Evolutionary conservation across 345 rosid species (phyloP).

Genomic region (Camelina laxa): DNA sequence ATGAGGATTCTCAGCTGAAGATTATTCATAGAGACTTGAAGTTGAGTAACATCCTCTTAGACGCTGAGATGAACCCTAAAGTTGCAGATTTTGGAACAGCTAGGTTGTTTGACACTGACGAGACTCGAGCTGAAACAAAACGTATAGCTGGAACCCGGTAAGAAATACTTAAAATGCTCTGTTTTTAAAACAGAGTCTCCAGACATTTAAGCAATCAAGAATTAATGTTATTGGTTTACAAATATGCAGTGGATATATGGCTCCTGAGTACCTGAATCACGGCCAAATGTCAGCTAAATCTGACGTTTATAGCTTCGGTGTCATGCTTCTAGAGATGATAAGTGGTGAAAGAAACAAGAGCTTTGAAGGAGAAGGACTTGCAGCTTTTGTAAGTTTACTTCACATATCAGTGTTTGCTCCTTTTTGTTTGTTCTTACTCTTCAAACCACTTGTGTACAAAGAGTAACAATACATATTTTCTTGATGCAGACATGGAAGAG

Average conservation of each 20-base stretch:
- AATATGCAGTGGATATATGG: slow-evolving; percentile 56
- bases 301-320: slow-evolving; percentile 56
- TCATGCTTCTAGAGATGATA: slow-evolving; percentile 44
- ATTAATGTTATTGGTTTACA: background rate
- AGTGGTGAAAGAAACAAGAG: slow-evolving; percentile 34
- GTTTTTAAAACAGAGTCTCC: background rate
- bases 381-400: slow-evolving; percentile 35
- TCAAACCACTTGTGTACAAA: background rate
- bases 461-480: background rate
- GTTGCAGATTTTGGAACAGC: slow-evolving; percentile 51
- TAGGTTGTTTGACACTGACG: slow-evolving; percentile 35
- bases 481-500: slow-evolving; percentile 53
- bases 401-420: slow-evolving; percentile 12
- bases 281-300: slow-evolving; percentile 56
- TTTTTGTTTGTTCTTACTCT: background rate
- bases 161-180: background rate
- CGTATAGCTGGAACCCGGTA: slow-evolving; percentile 47
- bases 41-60: slow-evolving; percentile 41
- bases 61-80: slow-evolving; percentile 42
- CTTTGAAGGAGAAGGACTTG: slow-evolving; percentile 32
- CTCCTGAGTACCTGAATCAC: slow-evolving; percentile 48
- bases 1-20: slow-evolving; percentile 39
- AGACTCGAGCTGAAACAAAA: slow-evolving; percentile 41
- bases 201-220: background rate
- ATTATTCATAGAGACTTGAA: slow-evolving; percentile 44